Evolutionary conservation across 2,329 filamentous ascomycete genomes (phyloP).

Genomic region (Aspergillus fumigatus): DNA sequence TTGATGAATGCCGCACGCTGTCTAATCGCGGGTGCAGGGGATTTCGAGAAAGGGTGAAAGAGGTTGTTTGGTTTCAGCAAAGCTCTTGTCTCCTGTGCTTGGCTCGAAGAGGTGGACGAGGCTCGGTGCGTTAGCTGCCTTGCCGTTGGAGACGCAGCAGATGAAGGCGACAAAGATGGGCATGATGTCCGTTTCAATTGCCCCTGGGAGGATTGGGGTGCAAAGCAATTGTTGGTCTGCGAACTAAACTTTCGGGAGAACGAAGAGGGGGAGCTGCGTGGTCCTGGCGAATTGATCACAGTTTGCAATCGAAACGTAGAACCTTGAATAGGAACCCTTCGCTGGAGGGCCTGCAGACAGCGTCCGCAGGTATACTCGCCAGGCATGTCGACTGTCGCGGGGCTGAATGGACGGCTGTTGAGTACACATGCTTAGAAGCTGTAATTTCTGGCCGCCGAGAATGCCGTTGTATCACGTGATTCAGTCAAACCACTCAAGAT

Average conservation of each 20-base stretch:
- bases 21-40: constrained; percentile 83
- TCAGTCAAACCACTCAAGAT: not conserved
- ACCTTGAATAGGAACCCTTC: constrained; percentile 22
- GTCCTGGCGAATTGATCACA: constrained; percentile 21
- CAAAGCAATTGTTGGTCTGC: constrained; percentile 19
- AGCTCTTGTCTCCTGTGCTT: constrained; percentile 25
- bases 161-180: constrained; percentile 1
- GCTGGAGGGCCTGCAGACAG: constrained; percentile 34
- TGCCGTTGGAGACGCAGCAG: constrained; percentile 9
- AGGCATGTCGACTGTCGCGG: constrained; percentile 29
- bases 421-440: not conserved
- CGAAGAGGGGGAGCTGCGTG: constrained; percentile 20
- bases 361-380: constrained; percentile 38
- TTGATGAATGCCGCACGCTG: constrained; percentile 85
- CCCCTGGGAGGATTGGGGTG: constrained; percentile 15
- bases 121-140: constrained; percentile 23
- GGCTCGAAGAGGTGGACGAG: constrained; percentile 19
- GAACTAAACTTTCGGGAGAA: constrained; percentile 27
- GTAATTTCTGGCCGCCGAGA: not conserved
- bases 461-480: not conserved
- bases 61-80: constrained; percentile 71
- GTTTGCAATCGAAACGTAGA: constrained; percentile 19
- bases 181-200: constrained; percentile 13
- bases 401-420: not conserved
- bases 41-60: constrained; percentile 87